A percentile compares a stretch with the other conserved stretches of the same genome.
phyloP scores from a whole-genome alignment of 805 yeast genomes.

The Sungouiozyma ichnusensis region DNA sequence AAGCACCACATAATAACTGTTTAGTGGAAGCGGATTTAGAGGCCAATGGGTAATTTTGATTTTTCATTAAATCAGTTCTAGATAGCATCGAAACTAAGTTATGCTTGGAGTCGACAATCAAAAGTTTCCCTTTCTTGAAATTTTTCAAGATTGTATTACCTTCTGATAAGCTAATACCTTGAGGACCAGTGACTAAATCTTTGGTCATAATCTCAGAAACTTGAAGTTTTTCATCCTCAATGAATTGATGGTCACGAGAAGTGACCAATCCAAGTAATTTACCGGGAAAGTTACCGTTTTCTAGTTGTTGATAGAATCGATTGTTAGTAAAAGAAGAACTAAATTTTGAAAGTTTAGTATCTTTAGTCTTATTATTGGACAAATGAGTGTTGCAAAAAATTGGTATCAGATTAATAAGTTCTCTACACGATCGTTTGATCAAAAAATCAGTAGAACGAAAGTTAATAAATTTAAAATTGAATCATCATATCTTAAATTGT shows the following conservation, averaged over 20 bases:
- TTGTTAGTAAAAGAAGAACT: conserved; percentile 1
- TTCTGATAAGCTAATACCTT: conserved; percentile 71
- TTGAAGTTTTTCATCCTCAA: conserved; percentile 52
- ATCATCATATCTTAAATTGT: conserved; percentile 39
- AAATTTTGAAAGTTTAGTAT: not conserved
- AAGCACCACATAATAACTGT: conserved; percentile 97
- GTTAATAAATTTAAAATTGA: conserved; percentile 47
- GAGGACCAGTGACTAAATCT: conserved; percentile 71
- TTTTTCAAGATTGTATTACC: conserved; percentile 86
- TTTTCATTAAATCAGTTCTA: conserved; percentile 94
- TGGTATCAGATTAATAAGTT: conserved; percentile 40
- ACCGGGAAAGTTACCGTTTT: conserved; percentile 74
- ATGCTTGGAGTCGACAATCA: conserved; percentile 72
- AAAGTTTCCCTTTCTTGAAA: conserved; percentile 96
- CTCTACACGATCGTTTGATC: conserved; percentile 98
- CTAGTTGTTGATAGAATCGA: conserved; percentile 34
- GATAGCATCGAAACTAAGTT: conserved; percentile 81
- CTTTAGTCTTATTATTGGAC: not conserved
- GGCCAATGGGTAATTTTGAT: conserved; percentile 86
- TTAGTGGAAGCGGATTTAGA: conserved; percentile 87
- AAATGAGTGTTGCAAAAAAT: conserved; percentile 1
- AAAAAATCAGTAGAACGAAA: conserved; percentile 98
- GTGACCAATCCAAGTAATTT: conserved; percentile 92
- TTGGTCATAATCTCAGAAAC: conserved; percentile 83
- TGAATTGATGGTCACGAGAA: conserved; percentile 94